phyloP scores from a whole-genome alignment of 768 basidiomycete species.

The Cytidiella melzeri region DNA sequence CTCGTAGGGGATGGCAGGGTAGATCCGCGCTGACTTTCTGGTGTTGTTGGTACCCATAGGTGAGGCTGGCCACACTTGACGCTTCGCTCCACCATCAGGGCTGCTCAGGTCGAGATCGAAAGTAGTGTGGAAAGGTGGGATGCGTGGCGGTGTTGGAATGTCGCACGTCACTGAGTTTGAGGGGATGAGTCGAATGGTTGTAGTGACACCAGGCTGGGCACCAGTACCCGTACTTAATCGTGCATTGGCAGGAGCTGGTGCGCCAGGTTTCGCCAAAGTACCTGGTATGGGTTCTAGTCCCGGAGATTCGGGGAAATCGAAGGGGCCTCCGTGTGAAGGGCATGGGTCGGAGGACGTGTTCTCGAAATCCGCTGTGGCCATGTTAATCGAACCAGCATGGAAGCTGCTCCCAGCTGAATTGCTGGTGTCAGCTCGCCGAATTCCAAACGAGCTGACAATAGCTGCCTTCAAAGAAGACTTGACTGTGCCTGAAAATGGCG shows the following conservation, averaged over 20 bases:
- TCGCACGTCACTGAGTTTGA: conserved; percentile 3
- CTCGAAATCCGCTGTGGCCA: too few species aligned
- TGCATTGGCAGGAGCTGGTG: conserved; percentile 54
- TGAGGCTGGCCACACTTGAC: conserved; percentile 38
- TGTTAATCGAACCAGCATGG: neutral
- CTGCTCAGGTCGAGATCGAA: conserved; percentile 65
- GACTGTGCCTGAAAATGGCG: conserved; percentile 41
- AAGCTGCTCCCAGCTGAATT: neutral
- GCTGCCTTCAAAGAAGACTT: conserved; percentile 64
- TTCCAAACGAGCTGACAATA: conserved; percentile 68
- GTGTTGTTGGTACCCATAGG: conserved; percentile 17
- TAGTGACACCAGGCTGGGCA: conserved; percentile 18
- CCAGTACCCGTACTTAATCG: conserved; percentile 49
- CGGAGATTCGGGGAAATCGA: neutral
- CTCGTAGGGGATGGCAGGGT: conserved; percentile 33
- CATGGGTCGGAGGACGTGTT: neutral
- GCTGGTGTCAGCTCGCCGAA: conserved; percentile 42
- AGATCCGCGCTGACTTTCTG: conserved; percentile 26
- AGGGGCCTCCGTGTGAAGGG: neutral
- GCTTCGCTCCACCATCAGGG: conserved; percentile 28
- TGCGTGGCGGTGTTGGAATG: conserved; percentile 44
- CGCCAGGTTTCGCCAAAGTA: conserved; percentile 48
- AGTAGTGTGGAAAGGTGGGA: conserved; percentile 58
- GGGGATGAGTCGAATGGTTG: conserved; percentile 43
- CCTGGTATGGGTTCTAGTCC: conserved; percentile 47